Conservation (phyloP, 495 filamentous ascomycete species). For the Penicillium lagena region DNA sequence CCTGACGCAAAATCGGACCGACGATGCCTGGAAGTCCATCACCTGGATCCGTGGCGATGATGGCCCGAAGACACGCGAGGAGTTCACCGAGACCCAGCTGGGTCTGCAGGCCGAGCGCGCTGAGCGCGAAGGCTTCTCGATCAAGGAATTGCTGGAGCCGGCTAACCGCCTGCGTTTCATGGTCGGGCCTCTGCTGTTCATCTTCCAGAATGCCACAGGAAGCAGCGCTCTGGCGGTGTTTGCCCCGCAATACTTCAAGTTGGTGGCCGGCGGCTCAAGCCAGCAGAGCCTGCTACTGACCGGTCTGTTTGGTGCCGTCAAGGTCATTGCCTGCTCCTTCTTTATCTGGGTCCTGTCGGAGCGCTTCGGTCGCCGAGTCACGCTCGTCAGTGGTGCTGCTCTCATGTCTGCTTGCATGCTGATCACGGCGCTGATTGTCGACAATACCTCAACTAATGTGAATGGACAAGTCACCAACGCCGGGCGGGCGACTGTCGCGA, state of each 20-base stretch:
- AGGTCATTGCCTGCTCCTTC: constrained; percentile 30
- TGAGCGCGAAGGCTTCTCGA: constrained; percentile 29
- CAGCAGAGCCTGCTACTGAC: constrained; percentile 31
- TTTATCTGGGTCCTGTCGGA: constrained; percentile 34
- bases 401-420: constrained; percentile 18
- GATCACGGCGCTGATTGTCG: constrained; percentile 17
- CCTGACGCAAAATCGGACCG: constrained; percentile 31
- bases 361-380: constrained; percentile 27
- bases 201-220: constrained; percentile 18
- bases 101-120: constrained; percentile 36
- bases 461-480: constrained; percentile 11
- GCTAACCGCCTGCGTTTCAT: constrained; percentile 34
- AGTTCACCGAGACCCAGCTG: constrained; percentile 39
- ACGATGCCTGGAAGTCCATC: constrained; percentile 38
- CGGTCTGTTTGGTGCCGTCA: constrained; percentile 34
- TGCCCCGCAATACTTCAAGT: constrained; percentile 34
- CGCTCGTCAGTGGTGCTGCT: constrained; percentile 25
- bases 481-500: constrained; percentile 16
- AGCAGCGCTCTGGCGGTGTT: constrained; percentile 20
- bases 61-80: constrained; percentile 27
- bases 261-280: constrained; percentile 22
- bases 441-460: constrained; percentile 12
- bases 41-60: constrained; percentile 42
- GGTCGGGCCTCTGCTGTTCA: constrained; percentile 12
- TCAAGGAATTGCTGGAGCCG: constrained; percentile 33